These are phyloP conservation scores for Thuja plicata DNA, from an alignment of 83 land plant genomes.

Conservation along the genomic window DNA sequence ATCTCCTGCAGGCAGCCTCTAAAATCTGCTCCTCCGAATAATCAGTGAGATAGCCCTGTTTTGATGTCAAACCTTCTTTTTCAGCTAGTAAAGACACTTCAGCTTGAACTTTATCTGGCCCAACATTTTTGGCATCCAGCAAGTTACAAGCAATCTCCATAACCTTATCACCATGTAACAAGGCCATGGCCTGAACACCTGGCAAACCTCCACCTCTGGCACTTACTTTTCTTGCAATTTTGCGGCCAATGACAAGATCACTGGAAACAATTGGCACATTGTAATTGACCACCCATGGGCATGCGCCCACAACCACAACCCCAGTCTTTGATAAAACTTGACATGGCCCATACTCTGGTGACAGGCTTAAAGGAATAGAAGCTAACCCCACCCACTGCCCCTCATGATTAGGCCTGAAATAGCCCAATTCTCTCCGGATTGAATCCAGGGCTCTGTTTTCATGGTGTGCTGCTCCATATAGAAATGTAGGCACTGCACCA, in stretches of 20 bases:
- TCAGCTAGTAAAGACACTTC: conserved; percentile 26
- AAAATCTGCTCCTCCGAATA: conserved; percentile 18
- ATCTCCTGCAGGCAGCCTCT: conserved; percentile 5
- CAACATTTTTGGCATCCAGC: conserved; percentile 24
- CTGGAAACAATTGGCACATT: conserved; percentile 72
- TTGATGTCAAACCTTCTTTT: conserved; percentile 23
- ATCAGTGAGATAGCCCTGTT: conserved; percentile 39
- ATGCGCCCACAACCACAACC: conserved; percentile 81
- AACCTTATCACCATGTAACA: conserved; percentile 54
- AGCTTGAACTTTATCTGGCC: conserved; percentile 32
- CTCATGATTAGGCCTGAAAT: conserved; percentile 58
- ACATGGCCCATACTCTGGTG: conserved; percentile 78
- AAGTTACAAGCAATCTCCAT: conserved; percentile 60
- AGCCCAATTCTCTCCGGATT: conserved; percentile 82
- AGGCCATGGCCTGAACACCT: conserved; percentile 86
- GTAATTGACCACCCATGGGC: conserved; percentile 87
- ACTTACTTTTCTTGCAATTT: conserved; percentile 72
- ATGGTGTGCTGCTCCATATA: conserved; percentile 86
- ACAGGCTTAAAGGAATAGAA: conserved; percentile 26
- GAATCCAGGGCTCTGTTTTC: conserved; percentile 55
- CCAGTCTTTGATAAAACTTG: conserved; percentile 45
- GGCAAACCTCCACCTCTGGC: conserved; percentile 90
- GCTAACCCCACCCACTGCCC: conserved; percentile 73
- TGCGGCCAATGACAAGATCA: conserved; percentile 54
- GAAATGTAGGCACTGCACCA: conserved; percentile 77